Percentiles rank a stretch among this genome's conserved stretches.
Evolutionary conservation across 2,329 filamentous ascomycete species (phyloP).

Genomic region (Hymenoscyphus albidus): DNA sequence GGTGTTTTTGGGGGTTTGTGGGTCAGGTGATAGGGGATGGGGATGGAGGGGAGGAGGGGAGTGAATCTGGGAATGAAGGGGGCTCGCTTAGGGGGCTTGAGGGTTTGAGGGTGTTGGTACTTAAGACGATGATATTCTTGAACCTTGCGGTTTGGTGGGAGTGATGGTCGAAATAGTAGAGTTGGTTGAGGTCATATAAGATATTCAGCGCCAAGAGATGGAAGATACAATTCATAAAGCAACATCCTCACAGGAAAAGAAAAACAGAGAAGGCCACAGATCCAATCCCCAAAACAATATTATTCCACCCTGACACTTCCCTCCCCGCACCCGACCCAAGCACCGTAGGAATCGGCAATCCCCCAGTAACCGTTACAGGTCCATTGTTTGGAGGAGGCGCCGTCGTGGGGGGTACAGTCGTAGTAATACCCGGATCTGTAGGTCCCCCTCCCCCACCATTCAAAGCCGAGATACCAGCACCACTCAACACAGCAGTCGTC

Average conservation of each 20-base stretch:
- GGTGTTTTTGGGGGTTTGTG: no score
- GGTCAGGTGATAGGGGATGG: no score
- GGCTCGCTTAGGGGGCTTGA: no score
- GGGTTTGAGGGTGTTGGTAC: no score
- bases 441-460: background rate
- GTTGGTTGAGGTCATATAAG: no score
- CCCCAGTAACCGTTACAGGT: slow-evolving; percentile 5
- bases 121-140: no score
- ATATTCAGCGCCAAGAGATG: background rate
- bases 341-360: background rate
- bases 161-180: no score
- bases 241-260: background rate
- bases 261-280: background rate
- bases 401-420: background rate
- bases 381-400: background rate
- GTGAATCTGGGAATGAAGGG: no score
- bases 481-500: background rate
- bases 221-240: background rate
- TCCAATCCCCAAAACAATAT: background rate
- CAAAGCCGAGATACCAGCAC: background rate
- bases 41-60: no score
- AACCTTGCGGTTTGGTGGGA: no score
- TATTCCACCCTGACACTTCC: background rate
- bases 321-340: background rate
- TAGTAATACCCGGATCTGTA: background rate